These are phyloP conservation scores for Kwoniella botswanensis DNA, from an alignment of 768 basidiomycete genomes.

Conservation along the genomic window DNA sequence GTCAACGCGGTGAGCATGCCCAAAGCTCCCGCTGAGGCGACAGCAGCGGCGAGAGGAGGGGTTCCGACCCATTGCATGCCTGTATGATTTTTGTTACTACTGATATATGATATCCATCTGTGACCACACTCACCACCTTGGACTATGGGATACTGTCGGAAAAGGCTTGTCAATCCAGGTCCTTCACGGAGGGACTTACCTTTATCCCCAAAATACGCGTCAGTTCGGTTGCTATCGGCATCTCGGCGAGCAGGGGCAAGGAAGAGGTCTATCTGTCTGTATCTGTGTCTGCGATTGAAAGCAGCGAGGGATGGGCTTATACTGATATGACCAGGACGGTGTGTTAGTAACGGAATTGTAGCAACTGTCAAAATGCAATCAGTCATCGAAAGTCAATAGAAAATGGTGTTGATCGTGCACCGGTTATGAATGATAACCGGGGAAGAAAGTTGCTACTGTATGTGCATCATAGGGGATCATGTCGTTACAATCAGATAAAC, in stretches of 20 bases:
- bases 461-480: background rate
- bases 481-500: no score
- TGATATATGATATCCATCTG: no score
- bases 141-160: slow-evolving; percentile 42
- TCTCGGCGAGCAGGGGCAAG: background rate
- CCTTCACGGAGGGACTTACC: slow-evolving; percentile 20
- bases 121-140: slow-evolving; percentile 37
- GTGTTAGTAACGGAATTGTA: no score
- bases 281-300: no score
- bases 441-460: no score
- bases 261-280: no score
- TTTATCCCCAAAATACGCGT: slow-evolving; percentile 44
- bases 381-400: no score
- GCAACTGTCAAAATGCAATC: no score
- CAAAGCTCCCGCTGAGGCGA: slow-evolving; percentile 52
- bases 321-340: no score
- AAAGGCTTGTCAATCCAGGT: slow-evolving; percentile 12
- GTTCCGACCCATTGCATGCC: slow-evolving; percentile 68
- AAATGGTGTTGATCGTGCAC: no score
- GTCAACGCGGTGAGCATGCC: slow-evolving; percentile 87
- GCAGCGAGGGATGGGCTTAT: no score
- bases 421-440: no score
- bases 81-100: background rate
- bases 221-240: slow-evolving; percentile 45
- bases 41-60: slow-evolving; percentile 61